These are phyloP conservation scores for Graphilbum ipis-grandicollis DNA, from an alignment of 2,329 filamentous ascomycete species.

Conservation along the genomic window DNA sequence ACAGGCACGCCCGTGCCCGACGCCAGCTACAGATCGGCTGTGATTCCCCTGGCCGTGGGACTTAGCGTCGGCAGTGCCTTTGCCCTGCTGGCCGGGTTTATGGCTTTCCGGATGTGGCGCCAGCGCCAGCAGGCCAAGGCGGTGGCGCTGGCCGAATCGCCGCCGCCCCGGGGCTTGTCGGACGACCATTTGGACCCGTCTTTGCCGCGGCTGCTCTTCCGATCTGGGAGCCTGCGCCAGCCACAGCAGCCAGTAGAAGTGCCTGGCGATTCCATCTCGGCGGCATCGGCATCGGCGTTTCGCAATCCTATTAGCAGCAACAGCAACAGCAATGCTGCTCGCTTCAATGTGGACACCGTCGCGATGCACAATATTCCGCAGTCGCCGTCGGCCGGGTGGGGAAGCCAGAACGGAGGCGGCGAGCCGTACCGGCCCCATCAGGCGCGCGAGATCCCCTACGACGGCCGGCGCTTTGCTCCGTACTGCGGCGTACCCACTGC, in stretches of 20 bases:
- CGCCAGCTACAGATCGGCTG: background rate
- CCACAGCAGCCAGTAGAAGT: too few species aligned
- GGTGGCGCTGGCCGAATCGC: slow-evolving; percentile 7
- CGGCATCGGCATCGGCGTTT: background rate
- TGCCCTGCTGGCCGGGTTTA: background rate
- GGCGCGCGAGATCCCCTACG: slow-evolving; percentile 8
- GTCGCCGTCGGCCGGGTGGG: slow-evolving; percentile 2
- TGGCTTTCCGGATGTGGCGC: slow-evolving; percentile 4
- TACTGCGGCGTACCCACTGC: slow-evolving; percentile 5
- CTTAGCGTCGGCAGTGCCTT: slow-evolving; percentile 5
- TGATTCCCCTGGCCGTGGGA: slow-evolving; percentile 6
- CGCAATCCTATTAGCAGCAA: slow-evolving; percentile 3
- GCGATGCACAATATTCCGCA: slow-evolving; percentile 8
- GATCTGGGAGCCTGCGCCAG: slow-evolving; percentile 1
- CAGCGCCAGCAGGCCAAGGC: background rate
- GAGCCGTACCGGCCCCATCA: background rate
- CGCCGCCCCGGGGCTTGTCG: slow-evolving; percentile 6
- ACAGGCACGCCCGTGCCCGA: background rate
- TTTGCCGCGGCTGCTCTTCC: slow-evolving; percentile 1
- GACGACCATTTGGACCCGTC: slow-evolving; percentile 4
- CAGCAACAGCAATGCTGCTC: background rate
- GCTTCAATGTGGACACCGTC: slow-evolving; percentile 5
- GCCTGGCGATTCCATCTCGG: too few species aligned
- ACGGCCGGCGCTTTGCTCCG: slow-evolving; percentile 7
- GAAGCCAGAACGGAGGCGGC: background rate